Evolutionary conservation across 2,329 filamentous ascomycete species (phyloP).

Genomic region (Aspergillus carbonarius): DNA sequence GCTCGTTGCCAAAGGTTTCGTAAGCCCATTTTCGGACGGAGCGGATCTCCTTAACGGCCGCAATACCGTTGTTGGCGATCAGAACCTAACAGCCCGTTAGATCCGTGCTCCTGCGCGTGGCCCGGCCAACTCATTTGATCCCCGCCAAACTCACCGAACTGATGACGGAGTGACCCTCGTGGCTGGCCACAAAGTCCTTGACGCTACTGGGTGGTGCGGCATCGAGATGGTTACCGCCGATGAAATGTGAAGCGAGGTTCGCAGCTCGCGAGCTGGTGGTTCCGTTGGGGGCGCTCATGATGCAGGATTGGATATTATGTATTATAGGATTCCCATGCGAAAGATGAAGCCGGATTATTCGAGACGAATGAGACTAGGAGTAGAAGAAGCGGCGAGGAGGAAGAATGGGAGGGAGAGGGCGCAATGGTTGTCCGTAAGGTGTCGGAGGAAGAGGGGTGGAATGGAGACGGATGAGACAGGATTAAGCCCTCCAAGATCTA

Average conservation of each 20-base stretch:
- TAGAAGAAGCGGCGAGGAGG: neutral
- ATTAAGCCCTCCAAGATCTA: conserved; percentile 3
- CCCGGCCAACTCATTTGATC: neutral
- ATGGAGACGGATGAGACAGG: neutral
- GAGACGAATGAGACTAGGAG: neutral
- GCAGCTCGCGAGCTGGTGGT: conserved; percentile 67
- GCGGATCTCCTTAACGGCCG: conserved; percentile 97
- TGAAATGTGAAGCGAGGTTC: conserved; percentile 86
- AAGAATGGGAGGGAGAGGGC: conserved; percentile 8
- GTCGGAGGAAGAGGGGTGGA: conserved; percentile 1
- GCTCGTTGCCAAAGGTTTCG: conserved; percentile 98
- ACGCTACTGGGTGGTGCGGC: conserved; percentile 81
- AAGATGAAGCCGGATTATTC: conserved; percentile 14
- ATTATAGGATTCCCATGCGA: conserved; percentile 27
- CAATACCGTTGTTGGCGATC: conserved; percentile 99
- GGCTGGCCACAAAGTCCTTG: conserved; percentile 88
- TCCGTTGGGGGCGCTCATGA: conserved; percentile 43
- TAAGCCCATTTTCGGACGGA: conserved; percentile 99
- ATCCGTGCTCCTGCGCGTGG: neutral
- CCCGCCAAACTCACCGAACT: conserved; percentile 74
- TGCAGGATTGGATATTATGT: conserved; percentile 28
- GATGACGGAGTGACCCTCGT: conserved; percentile 96
- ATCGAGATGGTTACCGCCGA: conserved; percentile 85
- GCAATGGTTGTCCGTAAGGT: neutral
- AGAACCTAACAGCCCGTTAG: conserved; percentile 64